These are phyloP conservation scores for Datisca glomerata DNA, from an alignment of 306 rosid genomes.

Conservation along the genomic window DNA sequence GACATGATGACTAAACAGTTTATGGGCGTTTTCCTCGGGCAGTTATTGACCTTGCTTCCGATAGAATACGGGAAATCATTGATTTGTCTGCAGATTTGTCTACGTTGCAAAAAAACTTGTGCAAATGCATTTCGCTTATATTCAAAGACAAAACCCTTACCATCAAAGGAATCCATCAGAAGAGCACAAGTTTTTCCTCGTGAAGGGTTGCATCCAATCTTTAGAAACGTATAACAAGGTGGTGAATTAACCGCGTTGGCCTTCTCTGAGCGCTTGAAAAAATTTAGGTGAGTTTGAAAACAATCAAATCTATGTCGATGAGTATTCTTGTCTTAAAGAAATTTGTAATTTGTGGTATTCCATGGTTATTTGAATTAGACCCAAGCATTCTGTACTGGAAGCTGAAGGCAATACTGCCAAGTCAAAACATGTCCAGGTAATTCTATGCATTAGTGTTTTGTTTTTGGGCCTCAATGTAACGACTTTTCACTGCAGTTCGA, in stretches of 20 bases:
- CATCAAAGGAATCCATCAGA: constrained; percentile 78
- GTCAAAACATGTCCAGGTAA: constrained; percentile 50
- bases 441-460: no score
- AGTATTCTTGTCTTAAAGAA: not conserved
- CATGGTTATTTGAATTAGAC: constrained; percentile 37
- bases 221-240: constrained; percentile 53
- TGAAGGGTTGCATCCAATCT: constrained; percentile 85
- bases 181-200: constrained; percentile 69
- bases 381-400: constrained; percentile 89
- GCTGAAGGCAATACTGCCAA: constrained; percentile 87
- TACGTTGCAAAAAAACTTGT: constrained; percentile 45
- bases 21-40: constrained; percentile 93
- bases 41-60: constrained; percentile 73
- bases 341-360: constrained; percentile 6
- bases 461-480: no score
- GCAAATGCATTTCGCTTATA: constrained; percentile 73
- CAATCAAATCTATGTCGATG: not conserved
- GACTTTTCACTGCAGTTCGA: no score
- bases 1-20: constrained; percentile 68
- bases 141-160: constrained; percentile 70
- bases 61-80: constrained; percentile 70
- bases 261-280: constrained; percentile 88
- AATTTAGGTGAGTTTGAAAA: constrained; percentile 48
- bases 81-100: constrained; percentile 64
- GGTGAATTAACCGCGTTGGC: constrained; percentile 93